Base-by-base conservation (phyloP, 1,139 yeast genomes). In the Saccharomycopsis hybrid region DNA sequence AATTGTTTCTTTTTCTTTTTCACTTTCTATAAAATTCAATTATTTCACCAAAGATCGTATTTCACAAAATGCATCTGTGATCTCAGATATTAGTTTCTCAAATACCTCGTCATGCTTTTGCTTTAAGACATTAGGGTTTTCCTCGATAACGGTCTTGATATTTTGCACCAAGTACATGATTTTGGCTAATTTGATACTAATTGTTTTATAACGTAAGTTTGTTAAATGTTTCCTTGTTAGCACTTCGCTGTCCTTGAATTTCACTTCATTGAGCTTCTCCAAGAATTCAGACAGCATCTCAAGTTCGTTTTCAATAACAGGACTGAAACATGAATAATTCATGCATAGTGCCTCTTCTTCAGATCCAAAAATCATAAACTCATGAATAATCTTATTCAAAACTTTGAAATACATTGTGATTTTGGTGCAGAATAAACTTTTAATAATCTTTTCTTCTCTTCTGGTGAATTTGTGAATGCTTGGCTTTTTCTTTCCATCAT, bases 401-500 rank as follows among this genome's bases (percentile, higher is more conserved):
- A 41, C 35, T n/a, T 28, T 5, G 5, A n/a, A 29, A 18, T 41
- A 41, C 11, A 13, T 5, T 9, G 13, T 18, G 11, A 29, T 13
- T 11, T 29, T 30, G n/a, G 11, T 11, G 5, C 25, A 29, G 25
- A 43, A 43, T 13, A 36, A 5, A 8, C 5, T 8, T 24, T 36
- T 30, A 13, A 46, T 46, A 7, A 46, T 13, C 35, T 46, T 46
- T 27, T 46, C 49, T 24, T 46, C 49, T 35, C 49, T 39, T 25
- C 42, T 40, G 7, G 49, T 46, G 29, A 18, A 46, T 31, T 46
- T 46, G 33, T 41, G 39, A 25, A 46, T 27, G 7, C 32, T 44
- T 11, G 30, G 32, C 25, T 44, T 44, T 28, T 44, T 44, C 29
- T 36, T 27, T n/a, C 31, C 24, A n/a, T 44, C 35, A 35, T 27